These are phyloP conservation scores for Aspergillus arachidicola DNA, from an alignment of 2,329 filamentous ascomycete genomes.

Conservation along the genomic window DNA sequence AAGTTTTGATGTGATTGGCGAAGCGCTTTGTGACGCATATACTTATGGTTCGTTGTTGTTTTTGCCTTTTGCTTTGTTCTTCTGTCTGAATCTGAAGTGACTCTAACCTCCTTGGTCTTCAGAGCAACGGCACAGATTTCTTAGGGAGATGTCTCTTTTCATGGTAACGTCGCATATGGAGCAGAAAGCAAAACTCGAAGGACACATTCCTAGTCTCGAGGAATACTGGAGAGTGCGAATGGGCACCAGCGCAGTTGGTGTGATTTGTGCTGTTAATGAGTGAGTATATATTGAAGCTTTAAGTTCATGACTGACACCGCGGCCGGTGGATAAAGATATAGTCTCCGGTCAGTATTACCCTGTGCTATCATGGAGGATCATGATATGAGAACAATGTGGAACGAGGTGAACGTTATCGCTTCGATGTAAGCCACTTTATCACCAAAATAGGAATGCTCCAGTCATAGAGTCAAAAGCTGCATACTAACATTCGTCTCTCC, in stretches of 20 bases:
- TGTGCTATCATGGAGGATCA: neutral
- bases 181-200: neutral
- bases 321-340: neutral
- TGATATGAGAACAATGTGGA: neutral
- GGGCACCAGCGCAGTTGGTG: neutral
- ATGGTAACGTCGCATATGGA: neutral
- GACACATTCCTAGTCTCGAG: neutral
- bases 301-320: neutral
- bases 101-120: neutral
- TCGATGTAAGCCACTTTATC: neutral
- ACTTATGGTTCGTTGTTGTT: neutral
- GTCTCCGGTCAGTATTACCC: neutral
- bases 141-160: neutral
- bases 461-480: neutral
- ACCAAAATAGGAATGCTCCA: neutral
- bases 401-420: neutral
- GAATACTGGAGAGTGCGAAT: neutral
- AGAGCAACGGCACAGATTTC: neutral
- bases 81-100: neutral
- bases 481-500: neutral
- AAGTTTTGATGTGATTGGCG: constrained; percentile 1
- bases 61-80: neutral
- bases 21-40: neutral
- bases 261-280: neutral
- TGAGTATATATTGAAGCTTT: neutral